Percentiles rank a stretch among this genome's conserved stretches.
Evolutionary conservation across 139 green algal species (phyloP).

Genomic region (Chlorella sp.): DNA sequence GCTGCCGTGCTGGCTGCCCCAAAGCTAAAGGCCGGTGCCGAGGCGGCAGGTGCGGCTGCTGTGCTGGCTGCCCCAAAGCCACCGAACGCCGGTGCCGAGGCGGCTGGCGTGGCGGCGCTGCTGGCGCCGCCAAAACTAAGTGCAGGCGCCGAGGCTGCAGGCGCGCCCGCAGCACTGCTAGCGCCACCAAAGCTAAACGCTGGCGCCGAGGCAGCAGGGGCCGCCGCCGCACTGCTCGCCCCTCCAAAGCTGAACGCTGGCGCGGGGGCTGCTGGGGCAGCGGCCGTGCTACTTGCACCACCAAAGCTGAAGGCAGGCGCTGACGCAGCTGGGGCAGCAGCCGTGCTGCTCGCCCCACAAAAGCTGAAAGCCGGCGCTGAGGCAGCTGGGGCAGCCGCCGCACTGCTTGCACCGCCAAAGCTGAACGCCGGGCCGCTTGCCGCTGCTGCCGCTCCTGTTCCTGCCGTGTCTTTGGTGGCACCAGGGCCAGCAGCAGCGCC

Average conservation of each 20-base stretch:
- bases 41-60: background rate
- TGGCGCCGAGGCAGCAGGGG: background rate
- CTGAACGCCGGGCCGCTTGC: background rate
- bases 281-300: background rate
- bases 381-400: background rate
- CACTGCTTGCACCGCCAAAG: background rate
- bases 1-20: background rate
- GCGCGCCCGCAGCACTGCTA: background rate
- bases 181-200: constrained; percentile 19
- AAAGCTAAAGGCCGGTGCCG: background rate
- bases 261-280: background rate
- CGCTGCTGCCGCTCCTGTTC: background rate
- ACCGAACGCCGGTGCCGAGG: background rate
- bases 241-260: constrained; percentile 5
- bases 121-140: background rate
- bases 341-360: background rate
- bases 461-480: background rate
- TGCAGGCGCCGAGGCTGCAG: background rate
- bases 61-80: background rate
- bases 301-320: constrained; percentile 3
- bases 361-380: background rate
- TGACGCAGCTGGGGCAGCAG: background rate
- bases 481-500: background rate
- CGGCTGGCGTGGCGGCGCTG: background rate
- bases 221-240: background rate